Evolutionary conservation across 345 rosid species (phyloP), one percentile per base, ranked within the genome.

Genomic region (Pistacia vera): DNA sequence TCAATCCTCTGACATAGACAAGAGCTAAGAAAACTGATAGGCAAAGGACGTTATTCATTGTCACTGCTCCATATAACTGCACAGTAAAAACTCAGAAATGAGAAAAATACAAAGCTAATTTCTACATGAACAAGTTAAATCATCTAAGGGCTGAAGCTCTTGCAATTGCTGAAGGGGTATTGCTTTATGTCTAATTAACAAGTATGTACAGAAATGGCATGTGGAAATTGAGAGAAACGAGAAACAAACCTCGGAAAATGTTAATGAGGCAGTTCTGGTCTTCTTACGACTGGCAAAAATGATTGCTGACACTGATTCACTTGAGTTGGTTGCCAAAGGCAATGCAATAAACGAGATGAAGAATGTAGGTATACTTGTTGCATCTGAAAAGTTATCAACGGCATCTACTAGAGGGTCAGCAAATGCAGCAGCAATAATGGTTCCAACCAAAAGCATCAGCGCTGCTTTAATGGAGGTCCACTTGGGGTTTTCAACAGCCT

Each of bases 321-420:
- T 90, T 22, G 98, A 90, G 81, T 92, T 93, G 76, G 98, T 96
- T 68, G 98, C 99, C 78, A 94, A 80, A 57, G 99, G 99, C 78
- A 96, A 88, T 44, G 83, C 97, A 35, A 96, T 89, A 71, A 93
- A 96, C 10, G 99, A 96, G 81, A 93, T 93, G 85, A 96, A 96
- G 88, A 96, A 96, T 72, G 98, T 80, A 16, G 99, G 97, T 77
- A 96, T 93, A 67, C 93, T 88, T n/a, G 99, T 93, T 7, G 97
- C 97, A 71, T 79, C 84, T 1, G 98, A 96, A 79, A 93, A 93
- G 80, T 93, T 86, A 78, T 93, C 92, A 22, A 93, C 97, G 4
- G 88, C 93, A 77, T 96, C 99, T 3, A 93, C 99, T n/a, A 93
- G 88, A 44, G 98, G 97, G 84, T 96, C 99, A 11, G 99, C 99